Base-by-base conservation (phyloP, 164 flowering plant genomes). In the Liquidambar formosana region DNA sequence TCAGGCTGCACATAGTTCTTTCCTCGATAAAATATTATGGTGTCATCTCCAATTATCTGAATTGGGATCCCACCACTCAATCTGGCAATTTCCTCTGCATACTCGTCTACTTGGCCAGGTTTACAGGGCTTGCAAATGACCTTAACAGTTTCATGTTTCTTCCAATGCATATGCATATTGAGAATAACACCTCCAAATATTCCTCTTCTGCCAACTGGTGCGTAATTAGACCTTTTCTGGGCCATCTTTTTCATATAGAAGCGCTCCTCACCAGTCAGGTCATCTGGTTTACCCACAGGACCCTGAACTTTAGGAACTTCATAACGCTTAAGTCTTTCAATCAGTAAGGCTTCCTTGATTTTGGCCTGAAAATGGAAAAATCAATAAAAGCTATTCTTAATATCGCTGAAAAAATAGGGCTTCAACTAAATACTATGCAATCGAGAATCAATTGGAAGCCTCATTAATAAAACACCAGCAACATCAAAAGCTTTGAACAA, bases 121-220 rank as follows among this genome's bases (percentile, higher is more conserved):
- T 85, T 94, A 79, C 93, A 89, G 67, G 89, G 85, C 67, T 90
- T 92, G 85, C 91, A 92, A 38, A 90, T 79, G 73, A 92, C 95
- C 78, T 94, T 83, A n/a, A 92, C 93, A 16, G 97, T 94, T 77
- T 94, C 98, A 67, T 94, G 98, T 63, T 84, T 90, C 83, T 94
- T 94, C 98, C 98, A 94, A 67, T 94, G 96, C 86, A 94, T 72
- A 74, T 94, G 97, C 98, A 94, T 94, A 66, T 94, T 94, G 12
- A 90, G 94, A 75, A 94, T 85, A 68, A 92, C 92, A n/a, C 98
- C 98, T 48, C 97, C 98, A 79, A 86, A 92, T 23, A 94, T 52
- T 45, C 97, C 98, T 83, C 98, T 81, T 81, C 89, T 81, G 57
- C 98, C 97, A 73, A 94, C 76, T 41, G 88, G 95, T 2, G 81